These are phyloP conservation scores for Parafenestella ontariensis DNA, from an alignment of 2,329 filamentous ascomycete genomes.

Conservation along the genomic window DNA sequence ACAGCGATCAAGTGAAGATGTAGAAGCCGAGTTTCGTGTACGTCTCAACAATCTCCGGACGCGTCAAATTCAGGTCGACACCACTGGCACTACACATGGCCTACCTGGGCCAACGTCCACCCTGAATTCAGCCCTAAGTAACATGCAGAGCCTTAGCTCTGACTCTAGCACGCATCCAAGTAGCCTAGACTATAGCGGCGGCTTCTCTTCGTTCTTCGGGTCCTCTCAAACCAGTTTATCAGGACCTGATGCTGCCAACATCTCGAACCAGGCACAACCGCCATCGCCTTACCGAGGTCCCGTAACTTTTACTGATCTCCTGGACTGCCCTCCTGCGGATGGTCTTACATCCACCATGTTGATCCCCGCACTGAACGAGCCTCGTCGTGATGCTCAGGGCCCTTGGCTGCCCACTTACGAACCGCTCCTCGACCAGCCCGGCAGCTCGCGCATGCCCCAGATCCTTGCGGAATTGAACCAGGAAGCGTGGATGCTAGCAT, in stretches of 20 bases:
- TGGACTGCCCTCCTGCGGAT: background rate
- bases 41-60: background rate
- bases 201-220: background rate
- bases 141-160: background rate
- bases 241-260: background rate
- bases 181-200: conserved; percentile 1
- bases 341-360: too few species aligned
- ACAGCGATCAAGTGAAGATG: background rate
- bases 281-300: background rate
- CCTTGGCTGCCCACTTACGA: conserved; percentile 1
- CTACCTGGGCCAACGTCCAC: too few species aligned
- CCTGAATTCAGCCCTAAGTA: background rate
- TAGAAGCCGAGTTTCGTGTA: background rate
- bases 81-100: background rate
- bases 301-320: background rate
- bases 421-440: background rate
- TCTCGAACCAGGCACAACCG: background rate
- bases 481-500: background rate
- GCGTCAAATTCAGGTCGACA: background rate
- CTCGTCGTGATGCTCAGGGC: background rate
- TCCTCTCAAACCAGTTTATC: conserved; percentile 5
- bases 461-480: background rate
- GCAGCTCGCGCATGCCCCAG: background rate
- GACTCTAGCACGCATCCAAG: conserved; percentile 6
- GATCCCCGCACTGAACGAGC: background rate